Evolutionary conservation across 768 basidiomycete species (phyloP).

Genomic region (Collybia nuda): DNA sequence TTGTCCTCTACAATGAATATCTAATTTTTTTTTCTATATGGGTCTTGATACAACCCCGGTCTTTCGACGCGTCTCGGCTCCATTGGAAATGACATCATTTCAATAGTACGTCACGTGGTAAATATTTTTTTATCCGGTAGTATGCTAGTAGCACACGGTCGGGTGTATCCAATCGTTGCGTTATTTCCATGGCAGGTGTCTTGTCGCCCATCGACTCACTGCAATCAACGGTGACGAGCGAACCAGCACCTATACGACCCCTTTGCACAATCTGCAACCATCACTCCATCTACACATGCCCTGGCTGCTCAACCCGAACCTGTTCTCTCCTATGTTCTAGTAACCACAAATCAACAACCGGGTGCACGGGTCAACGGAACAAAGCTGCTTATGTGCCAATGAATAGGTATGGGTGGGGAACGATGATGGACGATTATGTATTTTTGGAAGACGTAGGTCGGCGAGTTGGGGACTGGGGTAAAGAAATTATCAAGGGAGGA

Average conservation of each 20-base stretch:
- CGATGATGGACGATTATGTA: conserved; percentile 87
- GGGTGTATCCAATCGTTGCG: too few species aligned
- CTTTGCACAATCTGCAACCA: conserved; percentile 52
- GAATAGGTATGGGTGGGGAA: conserved; percentile 82
- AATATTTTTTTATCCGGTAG: neutral
- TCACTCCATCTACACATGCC: conserved; percentile 73
- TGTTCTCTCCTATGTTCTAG: conserved; percentile 73
- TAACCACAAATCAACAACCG: conserved; percentile 60
- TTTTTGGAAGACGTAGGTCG: conserved; percentile 84
- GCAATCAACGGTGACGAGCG: conserved; percentile 10
- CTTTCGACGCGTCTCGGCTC: too few species aligned
- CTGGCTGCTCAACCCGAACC: conserved; percentile 67
- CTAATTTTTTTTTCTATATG: too few species aligned
- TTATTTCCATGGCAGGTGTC: conserved; percentile 14
- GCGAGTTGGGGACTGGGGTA: conserved; percentile 72
- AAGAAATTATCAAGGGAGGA: conserved; percentile 65
- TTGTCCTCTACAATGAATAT: too few species aligned
- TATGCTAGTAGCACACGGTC: too few species aligned
- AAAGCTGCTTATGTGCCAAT: conserved; percentile 74
- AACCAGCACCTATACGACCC: conserved; percentile 19
- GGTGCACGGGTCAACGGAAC: conserved; percentile 74
- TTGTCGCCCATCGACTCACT: neutral
- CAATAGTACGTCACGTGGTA: conserved; percentile 1
- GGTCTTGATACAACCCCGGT: too few species aligned
- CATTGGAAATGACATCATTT: neutral